Conservation (phyloP, 805 yeast species). For the Schwanniomyces pseudopolymorphus region DNA sequence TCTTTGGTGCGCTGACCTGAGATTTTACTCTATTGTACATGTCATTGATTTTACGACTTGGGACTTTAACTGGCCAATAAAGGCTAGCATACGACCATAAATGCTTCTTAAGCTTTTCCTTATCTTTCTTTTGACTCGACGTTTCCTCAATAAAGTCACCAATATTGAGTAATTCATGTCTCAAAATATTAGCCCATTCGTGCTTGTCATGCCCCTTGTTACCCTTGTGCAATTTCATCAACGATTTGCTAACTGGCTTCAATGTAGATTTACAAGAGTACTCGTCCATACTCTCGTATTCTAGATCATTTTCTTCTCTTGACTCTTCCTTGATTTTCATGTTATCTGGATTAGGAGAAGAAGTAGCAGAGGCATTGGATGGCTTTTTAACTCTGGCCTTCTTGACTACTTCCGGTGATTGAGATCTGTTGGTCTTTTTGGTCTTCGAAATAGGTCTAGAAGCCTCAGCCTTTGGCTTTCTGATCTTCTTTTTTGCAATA, state of each 20-base stretch:
- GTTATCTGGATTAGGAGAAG: constrained; percentile 3
- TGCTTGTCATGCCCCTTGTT: constrained; percentile 69
- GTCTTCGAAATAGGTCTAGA: constrained; percentile 14
- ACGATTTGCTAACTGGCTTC: constrained; percentile 66
- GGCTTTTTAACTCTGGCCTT: constrained; percentile 12
- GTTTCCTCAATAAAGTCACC: constrained; percentile 60
- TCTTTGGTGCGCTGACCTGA: constrained; percentile 9
- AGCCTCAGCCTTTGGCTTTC: constrained; percentile 15
- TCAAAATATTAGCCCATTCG: constrained; percentile 73
- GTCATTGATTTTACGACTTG: constrained; percentile 65
- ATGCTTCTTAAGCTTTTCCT: constrained; percentile 53
- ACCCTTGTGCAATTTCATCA: constrained; percentile 68
- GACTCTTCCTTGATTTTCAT: constrained; percentile 10
- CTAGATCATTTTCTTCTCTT: constrained; percentile 38
- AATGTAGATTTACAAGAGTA: constrained; percentile 58
- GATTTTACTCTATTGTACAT: constrained; percentile 68
- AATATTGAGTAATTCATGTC: constrained; percentile 64
- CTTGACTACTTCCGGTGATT: constrained; percentile 19
- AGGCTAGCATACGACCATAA: constrained; percentile 82
- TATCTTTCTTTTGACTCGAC: constrained; percentile 10
- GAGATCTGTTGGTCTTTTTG: constrained; percentile 15
- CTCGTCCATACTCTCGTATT: constrained; percentile 80
- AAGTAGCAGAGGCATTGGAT: background rate
- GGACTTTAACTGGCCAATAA: constrained; percentile 88
- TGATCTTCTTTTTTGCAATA: constrained; percentile 16